Conservation (phyloP, 2,329 filamentous ascomycete genomes). For the Talaromyces pinophilus region DNA sequence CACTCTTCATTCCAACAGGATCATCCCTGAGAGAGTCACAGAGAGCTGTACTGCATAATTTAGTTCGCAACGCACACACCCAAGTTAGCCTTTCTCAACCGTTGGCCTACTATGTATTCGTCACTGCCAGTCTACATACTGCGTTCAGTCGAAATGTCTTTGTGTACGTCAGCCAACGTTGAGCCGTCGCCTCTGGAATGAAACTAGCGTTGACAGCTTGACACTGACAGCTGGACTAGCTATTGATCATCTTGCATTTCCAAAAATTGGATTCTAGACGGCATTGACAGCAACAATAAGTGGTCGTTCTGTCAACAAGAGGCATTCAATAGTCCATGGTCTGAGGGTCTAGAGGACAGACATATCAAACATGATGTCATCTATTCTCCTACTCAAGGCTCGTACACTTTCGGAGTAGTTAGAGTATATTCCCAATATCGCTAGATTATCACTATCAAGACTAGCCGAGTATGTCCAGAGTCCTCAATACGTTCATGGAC, state of each 20-base stretch:
- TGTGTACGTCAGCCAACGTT: background rate
- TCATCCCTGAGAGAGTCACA: background rate
- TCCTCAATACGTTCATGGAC: background rate
- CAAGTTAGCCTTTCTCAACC: background rate
- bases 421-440: slow-evolving; percentile 5
- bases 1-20: background rate
- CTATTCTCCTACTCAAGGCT: background rate
- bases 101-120: background rate
- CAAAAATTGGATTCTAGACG: background rate
- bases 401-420: background rate
- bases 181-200: background rate
- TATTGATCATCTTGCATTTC: background rate
- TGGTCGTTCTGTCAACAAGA: background rate
- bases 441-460: background rate
- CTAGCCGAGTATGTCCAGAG: background rate
- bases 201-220: slow-evolving; percentile 1
- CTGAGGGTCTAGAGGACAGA: background rate
- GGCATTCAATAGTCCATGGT: background rate
- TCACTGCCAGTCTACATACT: background rate
- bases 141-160: too few species aligned
- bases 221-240: background rate
- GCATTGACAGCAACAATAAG: background rate
- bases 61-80: background rate
- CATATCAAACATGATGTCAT: slow-evolving; percentile 9
- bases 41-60: background rate